phyloP scores from a whole-genome alignment of 2,329 filamentous ascomycete species.

The Neonectria sp. region DNA sequence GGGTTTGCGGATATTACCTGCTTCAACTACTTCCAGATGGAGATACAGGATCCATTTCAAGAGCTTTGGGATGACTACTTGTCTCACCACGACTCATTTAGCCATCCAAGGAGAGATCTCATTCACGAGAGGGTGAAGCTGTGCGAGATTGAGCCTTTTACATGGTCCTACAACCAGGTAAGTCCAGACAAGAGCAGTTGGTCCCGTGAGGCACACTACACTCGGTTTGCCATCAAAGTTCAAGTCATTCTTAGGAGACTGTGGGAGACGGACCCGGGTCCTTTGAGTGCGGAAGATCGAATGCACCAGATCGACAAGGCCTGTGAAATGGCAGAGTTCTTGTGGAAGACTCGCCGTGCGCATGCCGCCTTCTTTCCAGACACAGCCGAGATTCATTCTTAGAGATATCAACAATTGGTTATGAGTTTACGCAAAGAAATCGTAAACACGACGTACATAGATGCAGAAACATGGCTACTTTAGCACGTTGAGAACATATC shows the following conservation, averaged over 20 bases:
- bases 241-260: neutral
- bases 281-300: neutral
- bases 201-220: constrained; percentile 15
- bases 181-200: constrained; percentile 32
- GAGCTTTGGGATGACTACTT: neutral
- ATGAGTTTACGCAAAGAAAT: no score
- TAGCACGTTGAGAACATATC: neutral
- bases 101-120: neutral
- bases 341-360: neutral
- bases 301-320: neutral
- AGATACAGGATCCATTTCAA: neutral
- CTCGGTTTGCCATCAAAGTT: constrained; percentile 18
- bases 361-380: neutral
- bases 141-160: constrained; percentile 1
- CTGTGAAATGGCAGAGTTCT: neutral
- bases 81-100: neutral
- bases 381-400: neutral
- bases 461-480: no score
- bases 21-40: neutral
- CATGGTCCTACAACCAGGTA: constrained; percentile 18
- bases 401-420: neutral
- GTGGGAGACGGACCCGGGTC: neutral
- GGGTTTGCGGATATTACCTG: neutral
- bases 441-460: no score
- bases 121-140: constrained; percentile 5